These are phyloP conservation scores for Fusarium aywerte DNA, from an alignment of 2,329 filamentous ascomycete species.

Conservation along the genomic window DNA sequence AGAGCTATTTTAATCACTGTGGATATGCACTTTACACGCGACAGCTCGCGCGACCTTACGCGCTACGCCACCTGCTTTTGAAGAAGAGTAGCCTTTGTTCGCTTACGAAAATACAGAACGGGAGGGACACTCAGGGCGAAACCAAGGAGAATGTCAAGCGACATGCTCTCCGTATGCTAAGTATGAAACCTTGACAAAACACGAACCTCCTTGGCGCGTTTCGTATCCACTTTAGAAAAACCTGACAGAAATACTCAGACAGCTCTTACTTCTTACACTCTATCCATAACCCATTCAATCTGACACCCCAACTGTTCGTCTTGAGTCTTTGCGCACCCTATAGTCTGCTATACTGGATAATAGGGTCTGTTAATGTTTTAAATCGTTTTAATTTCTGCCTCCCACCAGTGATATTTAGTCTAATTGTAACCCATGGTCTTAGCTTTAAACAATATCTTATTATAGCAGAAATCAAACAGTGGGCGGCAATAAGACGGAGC, in stretches of 20 bases:
- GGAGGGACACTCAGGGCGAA: no score
- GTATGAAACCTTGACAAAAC: not conserved
- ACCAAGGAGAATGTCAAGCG: not conserved
- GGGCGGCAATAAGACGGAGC: not conserved
- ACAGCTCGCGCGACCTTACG: no score
- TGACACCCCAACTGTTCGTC: not conserved
- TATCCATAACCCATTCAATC: not conserved
- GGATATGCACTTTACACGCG: not conserved
- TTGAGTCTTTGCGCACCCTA: no score
- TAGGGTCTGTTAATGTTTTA: not conserved
- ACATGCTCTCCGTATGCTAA: not conserved
- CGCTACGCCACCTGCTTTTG: no score
- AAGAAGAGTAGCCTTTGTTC: no score
- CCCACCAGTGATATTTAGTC: accelerated
- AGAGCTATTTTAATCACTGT: not conserved
- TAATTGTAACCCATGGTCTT: not conserved
- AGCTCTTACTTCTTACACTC: accelerated
- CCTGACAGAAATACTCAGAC: not conserved
- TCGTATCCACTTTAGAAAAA: not conserved
- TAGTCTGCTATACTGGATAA: not conserved
- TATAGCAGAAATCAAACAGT: conserved; percentile 16
- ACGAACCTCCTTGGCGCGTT: not conserved
- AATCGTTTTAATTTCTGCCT: not conserved
- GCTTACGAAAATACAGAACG: not conserved
- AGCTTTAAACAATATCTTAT: conserved; percentile 2